These are phyloP conservation scores for Helianthus tuberosus DNA, from an alignment of 129 eudicot genomes.

Conservation along the genomic window DNA sequence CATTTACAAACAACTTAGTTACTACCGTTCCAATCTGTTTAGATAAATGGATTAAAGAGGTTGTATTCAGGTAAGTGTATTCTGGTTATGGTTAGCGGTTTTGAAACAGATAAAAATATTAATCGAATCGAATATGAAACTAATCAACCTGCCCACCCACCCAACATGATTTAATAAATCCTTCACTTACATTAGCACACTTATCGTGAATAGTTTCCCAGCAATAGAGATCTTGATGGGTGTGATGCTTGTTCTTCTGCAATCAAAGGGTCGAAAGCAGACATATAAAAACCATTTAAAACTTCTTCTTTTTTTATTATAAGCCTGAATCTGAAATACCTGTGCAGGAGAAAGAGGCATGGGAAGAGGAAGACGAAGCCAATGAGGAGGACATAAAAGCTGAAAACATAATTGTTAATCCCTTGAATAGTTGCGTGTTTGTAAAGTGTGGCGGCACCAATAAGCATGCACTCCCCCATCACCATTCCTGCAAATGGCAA, in stretches of 20 bases:
- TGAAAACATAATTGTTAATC: constrained; percentile 40
- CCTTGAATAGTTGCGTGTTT: constrained; percentile 35
- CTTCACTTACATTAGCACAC: constrained; percentile 39
- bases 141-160: too few species aligned
- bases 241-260: constrained; percentile 39
- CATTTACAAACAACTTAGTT: too few species aligned
- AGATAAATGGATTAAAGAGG: too few species aligned
- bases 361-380: constrained; percentile 42
- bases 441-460: constrained; percentile 37
- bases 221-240: constrained; percentile 28
- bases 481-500: constrained; percentile 43
- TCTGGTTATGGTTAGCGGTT: too few species aligned
- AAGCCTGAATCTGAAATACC: not conserved
- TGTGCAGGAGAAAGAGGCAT: constrained; percentile 24
- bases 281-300: not conserved
- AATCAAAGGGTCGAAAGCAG: not conserved
- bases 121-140: too few species aligned
- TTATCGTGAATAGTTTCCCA: constrained; percentile 29
- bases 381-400: constrained; percentile 37
- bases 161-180: too few species aligned
- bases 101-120: too few species aligned
- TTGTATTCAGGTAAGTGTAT: too few species aligned
- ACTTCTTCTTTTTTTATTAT: too few species aligned
- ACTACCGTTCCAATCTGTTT: too few species aligned
- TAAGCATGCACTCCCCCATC: constrained; percentile 25